Percentiles rank a stretch among this genome's conserved stretches.
Evolutionary conservation across 1,284 basidiomycete species (phyloP).

Genomic region (Puccinia hordei): DNA sequence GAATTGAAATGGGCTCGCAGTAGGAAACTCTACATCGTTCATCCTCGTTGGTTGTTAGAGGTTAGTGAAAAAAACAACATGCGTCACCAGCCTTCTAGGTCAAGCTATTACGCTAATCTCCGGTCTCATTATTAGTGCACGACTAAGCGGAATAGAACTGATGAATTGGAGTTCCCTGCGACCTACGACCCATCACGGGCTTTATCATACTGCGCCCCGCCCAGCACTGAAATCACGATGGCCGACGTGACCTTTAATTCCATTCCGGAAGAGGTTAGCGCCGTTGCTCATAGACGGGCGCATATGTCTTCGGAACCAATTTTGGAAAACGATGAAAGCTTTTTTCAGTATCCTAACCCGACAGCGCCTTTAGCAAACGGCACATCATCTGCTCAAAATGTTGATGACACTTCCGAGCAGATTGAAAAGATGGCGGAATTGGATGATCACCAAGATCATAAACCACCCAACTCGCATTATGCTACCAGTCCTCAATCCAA

Average conservation of each 20-base stretch:
- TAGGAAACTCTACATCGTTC: slow-evolving; percentile 36
- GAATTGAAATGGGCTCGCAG: slow-evolving; percentile 37
- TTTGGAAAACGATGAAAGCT: slow-evolving; percentile 38
- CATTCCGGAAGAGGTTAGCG: not conserved
- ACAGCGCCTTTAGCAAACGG: slow-evolving; percentile 1
- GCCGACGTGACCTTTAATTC: slow-evolving; percentile 8
- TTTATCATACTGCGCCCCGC: slow-evolving; percentile 28
- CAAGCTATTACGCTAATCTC: not conserved
- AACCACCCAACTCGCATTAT: slow-evolving; percentile 14
- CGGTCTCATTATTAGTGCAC: slow-evolving; percentile 12
- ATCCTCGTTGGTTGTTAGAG: slow-evolving; percentile 45
- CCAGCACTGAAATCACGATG: slow-evolving; percentile 17
- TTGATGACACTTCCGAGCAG: not conserved
- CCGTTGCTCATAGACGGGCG: not conserved
- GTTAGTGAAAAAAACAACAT: slow-evolving; percentile 14
- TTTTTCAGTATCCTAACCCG: slow-evolving; percentile 3
- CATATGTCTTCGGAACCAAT: slow-evolving; percentile 7
- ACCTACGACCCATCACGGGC: slow-evolving; percentile 40
- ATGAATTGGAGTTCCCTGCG: slow-evolving; percentile 38
- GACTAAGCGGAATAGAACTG: slow-evolving; percentile 23
- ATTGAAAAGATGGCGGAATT: slow-evolving; percentile 1
- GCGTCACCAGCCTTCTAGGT: too few species aligned
- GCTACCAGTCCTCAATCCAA: slow-evolving; percentile 21
- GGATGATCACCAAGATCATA: not conserved
- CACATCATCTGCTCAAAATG: not conserved